Base-by-base conservation (phyloP, 2,329 filamentous ascomycete genomes). In the Colletotrichum euphorbiae region DNA sequence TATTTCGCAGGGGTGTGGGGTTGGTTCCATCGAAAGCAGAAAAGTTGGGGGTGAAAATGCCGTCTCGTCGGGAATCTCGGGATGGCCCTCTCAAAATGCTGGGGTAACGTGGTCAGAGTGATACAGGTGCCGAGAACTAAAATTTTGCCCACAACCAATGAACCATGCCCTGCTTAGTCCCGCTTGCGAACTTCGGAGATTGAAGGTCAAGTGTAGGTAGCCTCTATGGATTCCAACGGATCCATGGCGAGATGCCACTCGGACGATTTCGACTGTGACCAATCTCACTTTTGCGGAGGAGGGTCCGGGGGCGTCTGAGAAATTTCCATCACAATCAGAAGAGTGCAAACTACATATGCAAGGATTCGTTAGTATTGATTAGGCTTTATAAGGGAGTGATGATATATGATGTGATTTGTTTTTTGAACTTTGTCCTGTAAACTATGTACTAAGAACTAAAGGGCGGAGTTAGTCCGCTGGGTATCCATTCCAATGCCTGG, bases 221-320 rank as follows among this genome's bases (percentile, higher is more conserved):
- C 28, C 28, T 15, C 21, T 21, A 31, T 11, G 2, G 9, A 11
- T 21, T 19, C 31, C 33, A 42, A 28, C 48, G 42, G 56, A 13
- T 11, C 11, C n/a, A 55, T 40, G 19, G 48, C n/a, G 13, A 9
- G 17, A 21, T 6, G 11, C 38, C 42, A 28, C 62, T 67, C 50
- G 43, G 56, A 62, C 58, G 15, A 24, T 62, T 62, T 56, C n/a
- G 42, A 46, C 63, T 48, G 57, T 66, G 63, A 21, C 48, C 12
- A 4, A 38, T 12, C 28, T 19, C 46, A 31, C 11, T 21, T 13
- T 21, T 46, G 13, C 15, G 12, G n/a, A 3, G 36, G 36, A 19
- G 8, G 3, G 24, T 8, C 42, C 46, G 11, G 33, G 12, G 19
- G 11, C 45, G 17, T 48, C 21, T 9, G 19, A 3, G 21, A 24